These are phyloP conservation scores for Mucor irregularis DNA, from an alignment of 371 early-diverging fungal species.

Conservation along the genomic window DNA sequence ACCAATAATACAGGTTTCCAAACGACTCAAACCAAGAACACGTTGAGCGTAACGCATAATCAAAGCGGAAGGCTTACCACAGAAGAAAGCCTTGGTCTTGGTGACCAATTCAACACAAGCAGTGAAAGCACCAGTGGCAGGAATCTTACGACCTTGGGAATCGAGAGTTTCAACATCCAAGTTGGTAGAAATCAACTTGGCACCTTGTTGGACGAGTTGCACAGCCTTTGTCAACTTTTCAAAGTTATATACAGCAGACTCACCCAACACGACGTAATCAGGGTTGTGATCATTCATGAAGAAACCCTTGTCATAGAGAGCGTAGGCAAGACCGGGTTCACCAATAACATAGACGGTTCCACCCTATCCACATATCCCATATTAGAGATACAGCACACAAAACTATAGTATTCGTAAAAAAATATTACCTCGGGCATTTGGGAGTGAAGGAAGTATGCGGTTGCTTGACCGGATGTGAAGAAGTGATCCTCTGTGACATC, in stretches of 20 bases:
- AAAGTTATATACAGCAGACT: conserved; percentile 62
- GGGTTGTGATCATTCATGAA: conserved; percentile 67
- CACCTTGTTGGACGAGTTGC: conserved; percentile 57
- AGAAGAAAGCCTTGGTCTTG: conserved; percentile 67
- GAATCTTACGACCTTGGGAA: conserved; percentile 57
- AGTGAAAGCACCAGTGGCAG: conserved; percentile 65
- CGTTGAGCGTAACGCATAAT: conserved; percentile 70
- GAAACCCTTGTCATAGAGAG: conserved; percentile 69
- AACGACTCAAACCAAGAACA: conserved; percentile 56
- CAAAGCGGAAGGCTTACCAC: conserved; percentile 67
- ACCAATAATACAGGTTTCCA: conserved; percentile 70
- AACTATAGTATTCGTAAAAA: neutral
- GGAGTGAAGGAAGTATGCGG: conserved; percentile 62
- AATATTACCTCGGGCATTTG: conserved; percentile 57
- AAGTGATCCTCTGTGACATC: conserved; percentile 62
- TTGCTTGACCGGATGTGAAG: conserved; percentile 67
- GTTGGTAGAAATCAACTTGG: conserved; percentile 69
- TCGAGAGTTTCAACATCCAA: conserved; percentile 65
- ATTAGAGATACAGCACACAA: neutral
- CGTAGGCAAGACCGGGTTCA: conserved; percentile 66
- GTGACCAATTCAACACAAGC: conserved; percentile 62
- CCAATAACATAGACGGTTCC: conserved; percentile 65
- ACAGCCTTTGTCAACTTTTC: conserved; percentile 66
- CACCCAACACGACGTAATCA: conserved; percentile 68
- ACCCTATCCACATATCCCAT: conserved; percentile 25